Conservation (phyloP, 352 stramenopile genomes). For the Phytophthora citrophthora region DNA sequence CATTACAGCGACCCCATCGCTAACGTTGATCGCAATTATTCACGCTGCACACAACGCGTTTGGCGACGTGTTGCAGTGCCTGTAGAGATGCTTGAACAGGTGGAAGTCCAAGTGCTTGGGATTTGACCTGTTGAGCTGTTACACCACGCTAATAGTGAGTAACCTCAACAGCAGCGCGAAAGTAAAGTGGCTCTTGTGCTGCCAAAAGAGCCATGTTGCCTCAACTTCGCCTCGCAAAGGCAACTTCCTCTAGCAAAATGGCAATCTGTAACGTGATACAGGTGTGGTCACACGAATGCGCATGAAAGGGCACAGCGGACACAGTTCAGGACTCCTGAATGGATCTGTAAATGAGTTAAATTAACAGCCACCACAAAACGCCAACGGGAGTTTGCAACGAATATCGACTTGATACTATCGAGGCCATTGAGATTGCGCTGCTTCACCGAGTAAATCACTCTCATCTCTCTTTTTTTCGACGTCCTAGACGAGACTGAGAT, state of each 20-base stretch:
- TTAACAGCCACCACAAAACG: not conserved
- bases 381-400: not conserved
- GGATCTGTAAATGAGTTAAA: not conserved
- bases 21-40: slow-evolving; percentile 8
- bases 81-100: slow-evolving; percentile 13
- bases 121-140: slow-evolving; percentile 33
- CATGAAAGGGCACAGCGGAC: slow-evolving; percentile 14
- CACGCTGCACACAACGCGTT: slow-evolving; percentile 2
- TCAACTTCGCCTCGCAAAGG: not conserved
- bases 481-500: not conserved
- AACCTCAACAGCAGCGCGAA: slow-evolving; percentile 20
- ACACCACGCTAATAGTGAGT: slow-evolving; percentile 8
- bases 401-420: no score
- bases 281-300: slow-evolving; percentile 14
- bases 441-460: no score
- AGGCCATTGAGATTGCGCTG: no score
- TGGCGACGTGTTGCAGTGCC: slow-evolving; percentile 13
- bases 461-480: no score
- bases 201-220: slow-evolving; percentile 15
- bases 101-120: slow-evolving; percentile 3
- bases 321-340: no score
- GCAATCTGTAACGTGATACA: slow-evolving; percentile 21
- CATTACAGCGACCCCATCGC: slow-evolving; percentile 23
- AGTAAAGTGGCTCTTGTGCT: slow-evolving; percentile 21
- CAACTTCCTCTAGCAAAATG: not conserved